Evolutionary conservation across 768 basidiomycete species (phyloP).

Genomic region (Mycena sanguinolenta): DNA sequence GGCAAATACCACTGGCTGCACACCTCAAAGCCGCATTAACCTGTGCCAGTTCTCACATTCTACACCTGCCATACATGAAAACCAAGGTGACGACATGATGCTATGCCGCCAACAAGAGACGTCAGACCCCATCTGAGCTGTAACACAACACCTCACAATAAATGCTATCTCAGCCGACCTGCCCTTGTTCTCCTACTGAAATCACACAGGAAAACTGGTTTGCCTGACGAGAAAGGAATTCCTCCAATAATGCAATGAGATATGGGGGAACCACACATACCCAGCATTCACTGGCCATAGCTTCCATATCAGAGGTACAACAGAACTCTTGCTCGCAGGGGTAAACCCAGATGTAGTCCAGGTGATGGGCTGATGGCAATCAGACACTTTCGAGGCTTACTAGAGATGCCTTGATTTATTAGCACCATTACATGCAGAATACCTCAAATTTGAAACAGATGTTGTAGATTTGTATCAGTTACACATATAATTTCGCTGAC

Average conservation of each 20-base stretch:
- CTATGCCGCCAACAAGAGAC: not conserved
- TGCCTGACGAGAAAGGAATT: not conserved
- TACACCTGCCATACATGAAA: not conserved
- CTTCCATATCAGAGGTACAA: not conserved
- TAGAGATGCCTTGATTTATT: not conserved
- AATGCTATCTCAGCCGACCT: not conserved
- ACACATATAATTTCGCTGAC: too few relatives aligned
- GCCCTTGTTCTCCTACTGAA: not conserved
- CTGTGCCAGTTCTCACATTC: not conserved
- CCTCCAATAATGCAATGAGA: not conserved
- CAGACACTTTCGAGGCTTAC: not conserved
- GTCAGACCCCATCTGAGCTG: not conserved
- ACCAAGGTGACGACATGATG: not conserved
- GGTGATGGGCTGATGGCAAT: not conserved
- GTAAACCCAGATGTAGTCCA: not conserved
- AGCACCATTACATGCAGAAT: too few relatives aligned
- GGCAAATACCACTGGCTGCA: not conserved
- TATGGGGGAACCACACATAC: not conserved
- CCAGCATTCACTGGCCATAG: not conserved
- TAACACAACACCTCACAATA: not conserved
- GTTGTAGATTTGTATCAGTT: too few relatives aligned
- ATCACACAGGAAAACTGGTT: not conserved
- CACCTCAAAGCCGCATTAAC: not conserved
- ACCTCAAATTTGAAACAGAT: too few relatives aligned
- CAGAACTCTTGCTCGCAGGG: not conserved